phyloP scores from a whole-genome alignment of 1,284 basidiomycete genomes.

The Tylopilus orsonianus region DNA sequence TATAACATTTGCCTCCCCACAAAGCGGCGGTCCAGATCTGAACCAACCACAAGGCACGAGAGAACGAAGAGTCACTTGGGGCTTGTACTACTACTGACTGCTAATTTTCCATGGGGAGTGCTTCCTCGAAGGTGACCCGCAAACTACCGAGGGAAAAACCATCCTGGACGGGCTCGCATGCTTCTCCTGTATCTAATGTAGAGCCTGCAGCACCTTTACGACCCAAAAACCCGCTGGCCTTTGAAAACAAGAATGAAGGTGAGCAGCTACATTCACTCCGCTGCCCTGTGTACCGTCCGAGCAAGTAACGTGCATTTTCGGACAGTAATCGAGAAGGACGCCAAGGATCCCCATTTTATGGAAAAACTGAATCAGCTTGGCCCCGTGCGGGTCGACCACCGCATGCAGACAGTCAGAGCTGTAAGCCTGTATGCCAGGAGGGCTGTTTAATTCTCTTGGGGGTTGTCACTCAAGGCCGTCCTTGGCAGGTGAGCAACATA shows the following conservation, averaged over 20 bases:
- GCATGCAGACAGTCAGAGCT: constrained; percentile 52
- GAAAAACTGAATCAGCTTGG: constrained; percentile 71
- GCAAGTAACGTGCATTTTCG: neutral
- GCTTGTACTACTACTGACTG: no score
- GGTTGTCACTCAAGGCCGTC: neutral
- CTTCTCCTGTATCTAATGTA: constrained; percentile 28
- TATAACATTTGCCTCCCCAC: no score
- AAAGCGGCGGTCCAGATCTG: no score
- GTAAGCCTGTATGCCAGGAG: constrained; percentile 40
- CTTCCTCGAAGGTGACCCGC: constrained; percentile 65
- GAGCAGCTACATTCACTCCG: neutral
- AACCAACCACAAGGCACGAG: no score
- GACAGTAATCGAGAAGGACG: constrained; percentile 66
- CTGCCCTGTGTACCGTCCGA: neutral
- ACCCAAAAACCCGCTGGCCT: constrained; percentile 39
- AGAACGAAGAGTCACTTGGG: no score
- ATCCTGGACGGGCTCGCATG: constrained; percentile 54
- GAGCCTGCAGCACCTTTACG: constrained; percentile 10
- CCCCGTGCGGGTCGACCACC: constrained; percentile 70
- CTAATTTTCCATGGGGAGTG: constrained; percentile 58
- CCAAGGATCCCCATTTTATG: constrained; percentile 74
- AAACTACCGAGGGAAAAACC: constrained; percentile 59
- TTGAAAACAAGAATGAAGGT: constrained; percentile 57
- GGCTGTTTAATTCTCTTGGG: neutral
- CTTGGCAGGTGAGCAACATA: constrained; percentile 34